Base-by-base conservation (phyloP, 352 stramenopile genomes). In the Globisporangium polare region DNA sequence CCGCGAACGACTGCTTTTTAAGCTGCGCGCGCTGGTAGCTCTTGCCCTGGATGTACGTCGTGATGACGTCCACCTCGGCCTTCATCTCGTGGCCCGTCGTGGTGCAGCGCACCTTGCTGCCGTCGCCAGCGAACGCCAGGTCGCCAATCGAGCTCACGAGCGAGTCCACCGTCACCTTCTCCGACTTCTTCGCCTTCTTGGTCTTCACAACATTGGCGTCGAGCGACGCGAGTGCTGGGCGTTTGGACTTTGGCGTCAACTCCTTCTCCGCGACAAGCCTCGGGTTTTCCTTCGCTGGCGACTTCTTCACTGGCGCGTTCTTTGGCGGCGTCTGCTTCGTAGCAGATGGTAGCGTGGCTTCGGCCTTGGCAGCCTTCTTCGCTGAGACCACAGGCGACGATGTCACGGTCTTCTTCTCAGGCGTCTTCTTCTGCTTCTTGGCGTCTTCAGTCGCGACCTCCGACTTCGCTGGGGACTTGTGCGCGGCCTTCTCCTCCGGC, bases 51-150 rank as follows among this genome's bases (percentile, higher is more conserved):
- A 87, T 72, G 63, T 90, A 76, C 58, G 63, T 59, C 5, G 66
- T 72, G 60, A 90, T 83, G n/a, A 77, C 58, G 22, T 73, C 71
- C 42, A 71, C 51, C 17, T 86, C 74, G 4, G 81, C 81, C 60
- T 79, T 77, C 77, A 90, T 88, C 58, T 90, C 81, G 55, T 90
- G 81, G 12, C 77, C 71, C 3, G 81, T 90, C 6, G 73, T 82
- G 18, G 65, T 73, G 66, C 81, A 90, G 33, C 77, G 76, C 45
- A 90, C 79, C 18, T 75, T 73, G 49, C 35, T 53, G 18, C 73
- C 65, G 3, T 86, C 73, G 13, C 68, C 68, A 33, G 72, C 51
- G 63, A 83, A 86, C 41, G 67, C 72, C 27, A 90, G 26, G 50
- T 88, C 79, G 26, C 55, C 42, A 39, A 46, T 39, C 4, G 71